phyloP scores from a whole-genome alignment of 495 filamentous ascomycete genomes.

The Talaromyces thailandensis region DNA sequence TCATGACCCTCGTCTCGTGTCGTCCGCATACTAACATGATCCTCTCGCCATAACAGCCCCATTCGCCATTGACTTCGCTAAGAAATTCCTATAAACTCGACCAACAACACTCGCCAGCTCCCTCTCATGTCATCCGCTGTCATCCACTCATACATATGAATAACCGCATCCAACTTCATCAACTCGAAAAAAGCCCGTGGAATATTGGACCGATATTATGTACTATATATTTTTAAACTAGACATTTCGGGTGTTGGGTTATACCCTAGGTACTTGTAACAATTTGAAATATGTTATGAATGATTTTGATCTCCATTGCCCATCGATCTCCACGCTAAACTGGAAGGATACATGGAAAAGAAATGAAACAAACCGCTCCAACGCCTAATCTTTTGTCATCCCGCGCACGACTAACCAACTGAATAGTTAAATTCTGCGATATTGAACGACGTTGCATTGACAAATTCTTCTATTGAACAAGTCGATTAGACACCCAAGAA shows the following conservation, averaged over 20 bases:
- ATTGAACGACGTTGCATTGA: neutral
- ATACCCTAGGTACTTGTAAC: neutral
- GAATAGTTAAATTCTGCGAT: neutral
- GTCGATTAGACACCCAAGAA: neutral
- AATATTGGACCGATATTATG: neutral
- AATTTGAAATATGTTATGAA: neutral
- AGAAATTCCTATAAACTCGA: constrained; percentile 56
- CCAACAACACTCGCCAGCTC: neutral
- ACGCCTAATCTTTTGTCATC: neutral
- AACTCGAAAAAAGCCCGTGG: neutral
- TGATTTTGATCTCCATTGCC: neutral
- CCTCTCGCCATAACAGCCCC: constrained; percentile 46
- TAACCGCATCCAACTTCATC: neutral
- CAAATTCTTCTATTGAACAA: neutral
- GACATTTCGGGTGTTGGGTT: neutral
- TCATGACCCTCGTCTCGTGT: neutral
- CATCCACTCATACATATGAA: neutral
- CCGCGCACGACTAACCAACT: neutral
- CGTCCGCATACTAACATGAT: neutral
- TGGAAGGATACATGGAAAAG: neutral
- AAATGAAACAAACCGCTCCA: neutral
- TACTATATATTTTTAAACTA: neutral
- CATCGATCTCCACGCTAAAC: neutral
- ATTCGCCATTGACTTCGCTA: constrained; percentile 70
- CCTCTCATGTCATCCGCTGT: neutral